phyloP scores from a whole-genome alignment of 1,284 basidiomycete species.

The Athelia psychrophila region DNA sequence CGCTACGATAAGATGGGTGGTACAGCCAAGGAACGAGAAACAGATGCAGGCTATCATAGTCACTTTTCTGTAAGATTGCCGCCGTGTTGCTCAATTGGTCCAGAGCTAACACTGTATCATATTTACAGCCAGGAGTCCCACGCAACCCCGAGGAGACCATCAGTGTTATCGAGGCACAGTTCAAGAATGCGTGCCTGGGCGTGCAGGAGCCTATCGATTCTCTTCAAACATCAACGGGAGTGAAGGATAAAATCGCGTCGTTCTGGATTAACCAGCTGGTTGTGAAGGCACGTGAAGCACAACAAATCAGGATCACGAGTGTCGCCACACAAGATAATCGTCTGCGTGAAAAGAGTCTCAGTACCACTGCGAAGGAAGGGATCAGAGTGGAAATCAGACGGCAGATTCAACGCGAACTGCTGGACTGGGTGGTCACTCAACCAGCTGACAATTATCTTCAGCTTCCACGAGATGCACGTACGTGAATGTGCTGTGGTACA shows the following conservation, averaged over 20 bases:
- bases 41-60: constrained; percentile 23
- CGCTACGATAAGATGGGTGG: constrained; percentile 22
- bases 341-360: constrained; percentile 3
- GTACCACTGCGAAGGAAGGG: constrained; percentile 8
- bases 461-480: constrained; percentile 15
- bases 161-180: constrained; percentile 16
- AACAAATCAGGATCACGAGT: no score
- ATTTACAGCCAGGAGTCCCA: constrained; percentile 11
- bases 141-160: constrained; percentile 18
- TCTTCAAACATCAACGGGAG: constrained; percentile 24
- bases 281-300: constrained; percentile 11
- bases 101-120: neutral
- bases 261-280: constrained; percentile 30
- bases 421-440: constrained; percentile 23
- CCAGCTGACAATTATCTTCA: constrained; percentile 12
- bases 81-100: neutral
- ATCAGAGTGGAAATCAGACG: constrained; percentile 14
- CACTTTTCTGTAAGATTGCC: constrained; percentile 19
- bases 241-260: constrained; percentile 32
- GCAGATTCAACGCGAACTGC: constrained; percentile 21
- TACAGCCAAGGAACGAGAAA: constrained; percentile 16
- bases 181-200: constrained; percentile 15
- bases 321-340: no score
- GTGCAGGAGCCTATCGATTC: constrained; percentile 12
- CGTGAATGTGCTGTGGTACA: constrained; percentile 2